A percentile compares a stretch with the other conserved stretches of the same genome.
phyloP scores from a whole-genome alignment of 495 filamentous ascomycete genomes.

The Hapsidospora chrysogenum region DNA sequence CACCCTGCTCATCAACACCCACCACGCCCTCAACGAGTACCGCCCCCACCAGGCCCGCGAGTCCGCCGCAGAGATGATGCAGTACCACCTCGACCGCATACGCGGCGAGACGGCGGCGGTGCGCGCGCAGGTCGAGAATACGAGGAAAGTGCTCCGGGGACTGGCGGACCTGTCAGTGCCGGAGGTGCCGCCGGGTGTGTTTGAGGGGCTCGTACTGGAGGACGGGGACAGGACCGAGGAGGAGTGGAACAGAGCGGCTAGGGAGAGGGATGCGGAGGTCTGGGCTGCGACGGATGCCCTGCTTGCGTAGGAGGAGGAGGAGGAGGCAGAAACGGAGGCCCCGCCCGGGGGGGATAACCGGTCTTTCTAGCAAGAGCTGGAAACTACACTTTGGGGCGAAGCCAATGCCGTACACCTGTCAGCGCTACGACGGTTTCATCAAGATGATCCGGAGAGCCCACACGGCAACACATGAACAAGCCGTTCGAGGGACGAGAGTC shows the following conservation, averaged over 20 bases:
- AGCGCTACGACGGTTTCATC: too few species aligned
- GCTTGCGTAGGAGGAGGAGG: slow-evolving; percentile 4
- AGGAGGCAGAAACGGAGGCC: too few species aligned
- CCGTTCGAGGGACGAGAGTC: too few species aligned
- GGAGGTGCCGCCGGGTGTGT: slow-evolving; percentile 4
- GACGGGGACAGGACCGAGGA: slow-evolving; percentile 6
- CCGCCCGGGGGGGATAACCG: too few species aligned
- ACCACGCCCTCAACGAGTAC: slow-evolving; percentile 85
- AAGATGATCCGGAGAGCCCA: too few species aligned
- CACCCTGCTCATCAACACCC: slow-evolving; percentile 70
- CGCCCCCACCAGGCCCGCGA: slow-evolving; percentile 91
- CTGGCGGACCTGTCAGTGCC: slow-evolving; percentile 24
- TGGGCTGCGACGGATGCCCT: slow-evolving; percentile 8
- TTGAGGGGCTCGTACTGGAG: background rate
- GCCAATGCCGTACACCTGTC: too few species aligned
- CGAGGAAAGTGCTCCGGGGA: slow-evolving; percentile 49
- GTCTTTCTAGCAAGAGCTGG: too few species aligned
- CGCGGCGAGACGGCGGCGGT: slow-evolving; percentile 67
- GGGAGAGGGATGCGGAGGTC: slow-evolving; percentile 2
- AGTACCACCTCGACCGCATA: slow-evolving; percentile 61
- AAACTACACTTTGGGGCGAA: too few species aligned
- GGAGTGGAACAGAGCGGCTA: slow-evolving; percentile 4
- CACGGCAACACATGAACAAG: too few species aligned
- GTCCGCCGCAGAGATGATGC: slow-evolving; percentile 80
- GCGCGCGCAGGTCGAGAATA: slow-evolving; percentile 50